Base-by-base conservation (phyloP, 331 rosid species). In the Phaseolus coccineus region DNA sequence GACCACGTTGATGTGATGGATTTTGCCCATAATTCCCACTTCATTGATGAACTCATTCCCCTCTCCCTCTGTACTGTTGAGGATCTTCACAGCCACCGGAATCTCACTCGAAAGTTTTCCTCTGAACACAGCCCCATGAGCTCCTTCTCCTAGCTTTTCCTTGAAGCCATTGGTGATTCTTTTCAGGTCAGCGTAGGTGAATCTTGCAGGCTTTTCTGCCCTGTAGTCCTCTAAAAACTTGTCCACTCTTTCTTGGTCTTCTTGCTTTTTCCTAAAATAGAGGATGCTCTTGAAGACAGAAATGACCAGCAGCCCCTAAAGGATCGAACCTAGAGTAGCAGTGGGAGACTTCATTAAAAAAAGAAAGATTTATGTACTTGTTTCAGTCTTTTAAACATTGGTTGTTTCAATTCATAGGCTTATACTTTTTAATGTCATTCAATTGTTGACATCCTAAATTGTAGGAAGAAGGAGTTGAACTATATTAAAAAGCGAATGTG, bases 41-140 rank as follows among this genome's bases (percentile, higher is more conserved):
- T 77, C 81, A 22, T 28, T 77, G 58, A 57, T 77, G 75, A 77
- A 77, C 16, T 77, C 81, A 10, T 66, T 77, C 0, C 81, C 81
- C 16, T 77, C 74, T 15, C 57, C 74, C 33, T 37, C 47, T 9
- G 47, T 51, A 6, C 4, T 55, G 22, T 53, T 53, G 16, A 77
- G 81, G 9, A 53, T 77, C 46, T 77, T 77, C 58, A 77, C 81
- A 3, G 81, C 75, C 15, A 77, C 81, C 0, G 7, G 11, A 16
- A 77, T 67, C 40, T 77, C 76, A 6, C 16, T 55, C 1, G 81
- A 53, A 13, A 77, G 75, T 22, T 52, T 55, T 1, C 81, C 81
- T n/a, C 59, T 67, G 1, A 67, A 77, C 11, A 77, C 75, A 5
- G 69, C 16, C 81, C 76, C 63, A 10, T 57, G 63, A 57, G 63